Evolutionary conservation across 2,329 filamentous ascomycete species (phyloP).

Genomic region (Cordyceps javanica): DNA sequence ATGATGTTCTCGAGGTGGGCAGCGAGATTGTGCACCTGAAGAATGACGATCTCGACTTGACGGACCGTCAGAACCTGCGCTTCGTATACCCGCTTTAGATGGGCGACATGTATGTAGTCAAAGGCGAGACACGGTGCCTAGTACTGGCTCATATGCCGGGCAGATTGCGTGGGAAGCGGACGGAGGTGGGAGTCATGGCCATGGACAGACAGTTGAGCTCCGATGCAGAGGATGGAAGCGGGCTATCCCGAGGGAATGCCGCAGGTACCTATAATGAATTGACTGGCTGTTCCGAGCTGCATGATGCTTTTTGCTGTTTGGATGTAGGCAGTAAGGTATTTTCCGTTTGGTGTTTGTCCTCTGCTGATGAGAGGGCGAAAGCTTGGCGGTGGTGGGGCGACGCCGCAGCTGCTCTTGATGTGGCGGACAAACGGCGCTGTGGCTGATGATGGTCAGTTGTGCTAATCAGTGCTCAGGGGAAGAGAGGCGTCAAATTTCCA

Average conservation of each 20-base stretch:
- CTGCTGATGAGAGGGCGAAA: background rate
- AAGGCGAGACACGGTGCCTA: background rate
- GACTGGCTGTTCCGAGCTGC: background rate
- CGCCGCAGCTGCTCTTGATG: background rate
- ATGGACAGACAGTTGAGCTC: background rate
- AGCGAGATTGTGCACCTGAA: slow-evolving; percentile 16
- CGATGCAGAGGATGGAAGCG: too few species aligned
- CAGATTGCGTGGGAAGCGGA: background rate
- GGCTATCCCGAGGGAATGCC: background rate
- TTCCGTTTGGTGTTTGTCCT: background rate
- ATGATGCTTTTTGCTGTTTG: background rate
- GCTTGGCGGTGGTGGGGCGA: background rate
- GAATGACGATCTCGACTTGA: slow-evolving; percentile 17
- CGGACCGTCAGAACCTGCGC: slow-evolving; percentile 17
- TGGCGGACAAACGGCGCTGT: too few species aligned
- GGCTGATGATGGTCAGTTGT: too few species aligned
- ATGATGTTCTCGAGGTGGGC: slow-evolving; percentile 15
- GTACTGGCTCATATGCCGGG: background rate
- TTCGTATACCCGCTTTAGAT: slow-evolving; percentile 26
- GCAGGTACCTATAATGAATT: background rate
- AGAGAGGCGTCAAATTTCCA: background rate
- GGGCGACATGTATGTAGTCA: background rate
- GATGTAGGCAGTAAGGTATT: too few species aligned
- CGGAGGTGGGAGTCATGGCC: background rate
- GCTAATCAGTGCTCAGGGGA: slow-evolving; percentile 9